Evolutionary conservation across 768 basidiomycete species (phyloP).

Genomic region (Lactarius trivialis): DNA sequence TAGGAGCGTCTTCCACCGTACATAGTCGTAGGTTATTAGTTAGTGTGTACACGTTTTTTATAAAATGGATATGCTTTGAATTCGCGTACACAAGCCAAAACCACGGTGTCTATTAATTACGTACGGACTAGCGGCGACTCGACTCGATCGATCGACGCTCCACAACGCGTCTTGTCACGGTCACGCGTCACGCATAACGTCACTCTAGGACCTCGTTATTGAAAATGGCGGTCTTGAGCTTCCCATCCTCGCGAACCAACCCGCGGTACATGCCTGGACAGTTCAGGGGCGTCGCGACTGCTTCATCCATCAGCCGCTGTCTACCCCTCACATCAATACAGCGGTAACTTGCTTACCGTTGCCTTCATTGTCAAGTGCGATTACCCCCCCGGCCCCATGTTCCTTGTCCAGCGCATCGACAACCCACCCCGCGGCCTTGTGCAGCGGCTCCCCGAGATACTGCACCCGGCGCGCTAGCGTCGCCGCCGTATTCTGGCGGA

Average conservation of each 20-base stretch:
- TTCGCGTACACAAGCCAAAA: background rate
- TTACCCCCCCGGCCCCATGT: slow-evolving; percentile 68
- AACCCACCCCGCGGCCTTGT: slow-evolving; percentile 46
- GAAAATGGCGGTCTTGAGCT: slow-evolving; percentile 72
- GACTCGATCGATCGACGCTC: too few relatives aligned
- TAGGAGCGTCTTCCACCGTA: background rate
- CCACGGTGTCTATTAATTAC: slow-evolving; percentile 4
- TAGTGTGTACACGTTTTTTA: background rate
- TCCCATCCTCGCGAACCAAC: slow-evolving; percentile 59
- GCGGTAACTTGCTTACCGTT: slow-evolving; percentile 42
- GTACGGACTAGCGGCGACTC: background rate
- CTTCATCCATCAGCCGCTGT: background rate
- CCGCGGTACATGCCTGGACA: slow-evolving; percentile 82
- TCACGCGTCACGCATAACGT: background rate
- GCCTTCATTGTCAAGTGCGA: slow-evolving; percentile 64
- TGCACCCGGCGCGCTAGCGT: slow-evolving; percentile 63
- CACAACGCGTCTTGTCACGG: slow-evolving; percentile 5
- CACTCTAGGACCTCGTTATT: slow-evolving; percentile 47
- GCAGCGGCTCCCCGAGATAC: slow-evolving; percentile 49
- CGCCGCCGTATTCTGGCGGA: slow-evolving; percentile 58
- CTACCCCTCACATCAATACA: background rate
- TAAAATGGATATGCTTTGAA: background rate
- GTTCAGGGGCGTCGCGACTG: slow-evolving; percentile 70
- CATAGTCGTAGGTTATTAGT: background rate
- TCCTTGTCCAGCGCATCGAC: slow-evolving; percentile 51